phyloP scores from a whole-genome alignment of 2,329 filamentous ascomycete species.

The Fusarium coicis region DNA sequence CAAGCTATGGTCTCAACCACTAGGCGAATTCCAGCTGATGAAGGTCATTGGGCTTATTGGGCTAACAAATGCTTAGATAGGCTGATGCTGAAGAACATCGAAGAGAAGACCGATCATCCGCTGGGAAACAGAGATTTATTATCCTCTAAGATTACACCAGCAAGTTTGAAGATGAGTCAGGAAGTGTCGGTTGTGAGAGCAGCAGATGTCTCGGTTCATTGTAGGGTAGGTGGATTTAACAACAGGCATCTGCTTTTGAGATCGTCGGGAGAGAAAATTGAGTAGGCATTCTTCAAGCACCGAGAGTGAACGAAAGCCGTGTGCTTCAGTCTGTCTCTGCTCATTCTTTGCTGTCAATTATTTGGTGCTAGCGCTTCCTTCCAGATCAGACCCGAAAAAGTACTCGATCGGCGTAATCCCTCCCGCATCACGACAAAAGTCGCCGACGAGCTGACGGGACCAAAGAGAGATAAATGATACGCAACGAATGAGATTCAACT shows the following conservation, averaged over 20 bases:
- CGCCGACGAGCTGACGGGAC: not conserved
- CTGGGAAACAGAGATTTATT: fast-evolving
- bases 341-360: not conserved
- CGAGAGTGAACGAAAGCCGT: fast-evolving
- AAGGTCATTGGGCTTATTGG: not conserved
- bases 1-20: not conserved
- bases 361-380: not conserved
- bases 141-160: fast-evolving
- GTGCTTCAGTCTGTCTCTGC: not conserved
- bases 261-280: not conserved
- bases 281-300: not conserved
- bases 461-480: fast-evolving
- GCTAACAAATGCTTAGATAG: not conserved
- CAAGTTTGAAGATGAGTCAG: not conserved
- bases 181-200: not conserved
- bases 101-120: not conserved
- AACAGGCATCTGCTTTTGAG: not conserved
- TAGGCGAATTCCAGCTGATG: not conserved
- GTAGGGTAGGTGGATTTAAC: not conserved
- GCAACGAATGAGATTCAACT: fast-evolving
- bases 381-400: not conserved
- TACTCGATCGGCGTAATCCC: not conserved
- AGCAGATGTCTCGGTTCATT: not conserved
- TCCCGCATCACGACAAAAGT: not conserved
- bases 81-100: not conserved